These are phyloP conservation scores for Marasmius sp. DNA, from an alignment of 1,284 basidiomycete genomes.

Conservation along the genomic window DNA sequence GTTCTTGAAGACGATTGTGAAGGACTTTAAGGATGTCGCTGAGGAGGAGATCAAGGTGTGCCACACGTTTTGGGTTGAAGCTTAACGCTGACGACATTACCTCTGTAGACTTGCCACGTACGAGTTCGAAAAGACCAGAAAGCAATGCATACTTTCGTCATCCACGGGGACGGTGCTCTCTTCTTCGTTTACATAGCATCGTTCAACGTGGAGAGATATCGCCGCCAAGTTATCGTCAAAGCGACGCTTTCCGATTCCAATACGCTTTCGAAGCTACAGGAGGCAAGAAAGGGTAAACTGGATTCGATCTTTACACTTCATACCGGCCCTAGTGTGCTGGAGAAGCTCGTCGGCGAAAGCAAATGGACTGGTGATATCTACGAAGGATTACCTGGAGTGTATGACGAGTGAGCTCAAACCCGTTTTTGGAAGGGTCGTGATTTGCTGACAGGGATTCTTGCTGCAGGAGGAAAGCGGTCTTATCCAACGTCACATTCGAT, in stretches of 20 bases:
- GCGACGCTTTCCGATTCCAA: constrained; percentile 24
- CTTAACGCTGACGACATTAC: neutral
- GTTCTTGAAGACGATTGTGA: constrained; percentile 32
- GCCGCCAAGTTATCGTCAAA: constrained; percentile 39
- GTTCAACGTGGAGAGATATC: constrained; percentile 39
- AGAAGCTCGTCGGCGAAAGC: constrained; percentile 17
- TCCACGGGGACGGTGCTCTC: constrained; percentile 37
- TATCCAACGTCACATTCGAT: constrained; percentile 20
- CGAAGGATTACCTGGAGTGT: constrained; percentile 8
- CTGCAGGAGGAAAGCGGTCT: neutral
- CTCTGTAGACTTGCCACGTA: constrained; percentile 17
- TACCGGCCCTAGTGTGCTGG: constrained; percentile 14
- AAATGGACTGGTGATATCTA: constrained; percentile 21
- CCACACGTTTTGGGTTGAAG: neutral
- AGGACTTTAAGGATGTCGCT: constrained; percentile 32
- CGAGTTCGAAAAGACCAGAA: constrained; percentile 29
- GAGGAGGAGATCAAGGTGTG: constrained; percentile 29
- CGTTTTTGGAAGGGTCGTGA: neutral
- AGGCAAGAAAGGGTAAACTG: constrained; percentile 20
- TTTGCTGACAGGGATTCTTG: neutral
- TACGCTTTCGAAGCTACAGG: constrained; percentile 17
- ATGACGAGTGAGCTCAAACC: neutral
- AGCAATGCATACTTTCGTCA: constrained; percentile 35
- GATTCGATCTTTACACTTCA: constrained; percentile 22
- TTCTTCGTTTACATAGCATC: constrained; percentile 36